Percentiles rank a stretch among this genome's conserved stretches.
Evolutionary conservation across 1,284 basidiomycete species (phyloP).

Genomic region (Vanrija sp.): DNA sequence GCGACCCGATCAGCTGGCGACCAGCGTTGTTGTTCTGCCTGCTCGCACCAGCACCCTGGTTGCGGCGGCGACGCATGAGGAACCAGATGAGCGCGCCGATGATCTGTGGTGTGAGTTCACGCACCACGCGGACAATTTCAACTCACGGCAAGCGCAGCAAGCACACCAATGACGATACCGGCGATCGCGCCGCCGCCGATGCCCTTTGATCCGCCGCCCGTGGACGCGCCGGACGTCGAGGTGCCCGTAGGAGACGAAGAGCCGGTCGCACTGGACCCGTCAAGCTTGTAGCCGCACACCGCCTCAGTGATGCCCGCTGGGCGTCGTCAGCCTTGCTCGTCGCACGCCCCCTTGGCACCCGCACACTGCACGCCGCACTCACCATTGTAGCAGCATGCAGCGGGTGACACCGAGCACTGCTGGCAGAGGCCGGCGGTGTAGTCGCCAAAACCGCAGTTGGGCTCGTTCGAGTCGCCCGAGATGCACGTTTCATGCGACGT

Average conservation of each 20-base stretch:
- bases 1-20: conserved; percentile 1
- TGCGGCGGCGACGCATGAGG: conserved; percentile 25
- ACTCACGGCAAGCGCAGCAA: conserved; percentile 35
- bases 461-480: conserved; percentile 46
- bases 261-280: conserved; percentile 15
- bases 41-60: background rate
- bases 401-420: conserved; percentile 13
- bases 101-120: conserved; percentile 9
- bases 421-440: conserved; percentile 47
- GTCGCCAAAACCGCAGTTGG: conserved; percentile 50
- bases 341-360: background rate
- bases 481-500: conserved; percentile 47
- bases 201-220: conserved; percentile 2
- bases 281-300: conserved; percentile 26
- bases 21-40: background rate
- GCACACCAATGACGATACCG: conserved; percentile 41
- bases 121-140: conserved; percentile 3
- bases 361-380: conserved; percentile 10
- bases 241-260: conserved; percentile 14
- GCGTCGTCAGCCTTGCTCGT: background rate
- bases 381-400: conserved; percentile 41
- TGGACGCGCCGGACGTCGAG: conserved; percentile 10
- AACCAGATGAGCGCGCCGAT: conserved; percentile 31
- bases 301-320: conserved; percentile 29
- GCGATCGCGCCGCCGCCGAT: conserved; percentile 39